phyloP scores from a whole-genome alignment of 371 early-diverging fungal species.

The Lichtheimia ramosa region DNA sequence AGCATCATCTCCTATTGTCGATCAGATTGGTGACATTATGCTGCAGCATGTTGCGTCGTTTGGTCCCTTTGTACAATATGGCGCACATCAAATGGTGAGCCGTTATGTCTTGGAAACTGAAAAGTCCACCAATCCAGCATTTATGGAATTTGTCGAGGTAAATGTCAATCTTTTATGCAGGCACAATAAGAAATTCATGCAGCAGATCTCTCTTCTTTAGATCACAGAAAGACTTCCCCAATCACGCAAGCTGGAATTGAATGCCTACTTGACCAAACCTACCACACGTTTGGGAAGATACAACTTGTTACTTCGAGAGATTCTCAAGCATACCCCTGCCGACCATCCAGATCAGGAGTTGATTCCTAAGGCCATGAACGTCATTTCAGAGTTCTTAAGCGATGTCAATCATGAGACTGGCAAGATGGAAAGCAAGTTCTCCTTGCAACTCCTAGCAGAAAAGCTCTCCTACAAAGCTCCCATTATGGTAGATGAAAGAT shows the following conservation, averaged over 20 bases:
- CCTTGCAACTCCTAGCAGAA: conserved; percentile 45
- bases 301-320: conserved; percentile 80
- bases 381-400: conserved; percentile 68
- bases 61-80: conserved; percentile 85
- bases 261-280: conserved; percentile 82
- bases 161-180: background rate
- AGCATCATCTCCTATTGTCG: conserved; percentile 60
- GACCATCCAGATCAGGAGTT: conserved; percentile 75
- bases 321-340: conserved; percentile 83
- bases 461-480: conserved; percentile 27
- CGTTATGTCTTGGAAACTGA: conserved; percentile 84
- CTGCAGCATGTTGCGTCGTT: conserved; percentile 70
- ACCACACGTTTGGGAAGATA: conserved; percentile 90
- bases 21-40: conserved; percentile 87
- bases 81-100: conserved; percentile 84
- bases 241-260: conserved; percentile 78
- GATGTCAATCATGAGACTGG: conserved; percentile 87
- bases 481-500: conserved; percentile 7
- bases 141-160: conserved; percentile 77
- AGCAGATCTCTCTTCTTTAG: conserved; percentile 20
- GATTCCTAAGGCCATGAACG: conserved; percentile 59
- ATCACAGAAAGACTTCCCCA: conserved; percentile 74
- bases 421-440: conserved; percentile 76
- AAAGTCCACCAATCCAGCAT: conserved; percentile 60
- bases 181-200: background rate